Conservation (phyloP, 2,329 filamentous ascomycete species). For the Aspergillus arachidicola region DNA sequence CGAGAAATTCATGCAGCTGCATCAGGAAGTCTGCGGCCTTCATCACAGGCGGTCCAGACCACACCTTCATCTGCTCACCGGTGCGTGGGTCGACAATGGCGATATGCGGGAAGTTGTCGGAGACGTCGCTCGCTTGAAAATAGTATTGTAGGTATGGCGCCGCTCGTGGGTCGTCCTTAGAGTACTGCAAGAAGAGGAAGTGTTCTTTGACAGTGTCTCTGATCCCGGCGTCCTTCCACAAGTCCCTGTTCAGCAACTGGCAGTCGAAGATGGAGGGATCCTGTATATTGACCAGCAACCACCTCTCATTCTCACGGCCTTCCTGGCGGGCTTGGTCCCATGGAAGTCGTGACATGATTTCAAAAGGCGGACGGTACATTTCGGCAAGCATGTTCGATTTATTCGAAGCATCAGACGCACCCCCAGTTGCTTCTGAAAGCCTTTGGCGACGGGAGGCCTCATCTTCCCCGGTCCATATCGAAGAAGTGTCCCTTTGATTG, state of each 20-base stretch:
- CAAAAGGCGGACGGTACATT: conserved; percentile 88
- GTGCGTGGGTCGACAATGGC: conserved; percentile 94
- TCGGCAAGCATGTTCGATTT: conserved; percentile 83
- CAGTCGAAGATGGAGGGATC: conserved; percentile 93
- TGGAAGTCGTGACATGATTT: conserved; percentile 76
- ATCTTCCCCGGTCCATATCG: conserved; percentile 61
- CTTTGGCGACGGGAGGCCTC: conserved; percentile 53
- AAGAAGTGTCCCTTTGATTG: conserved; percentile 63
- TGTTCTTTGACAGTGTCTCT: conserved; percentile 82
- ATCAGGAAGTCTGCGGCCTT: conserved; percentile 79
- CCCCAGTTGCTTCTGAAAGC: conserved; percentile 65
- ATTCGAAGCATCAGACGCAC: conserved; percentile 64
- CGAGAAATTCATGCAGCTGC: conserved; percentile 93
- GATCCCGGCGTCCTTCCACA: conserved; percentile 87
- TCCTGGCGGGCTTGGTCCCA: conserved; percentile 84
- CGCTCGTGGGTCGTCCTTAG: conserved; percentile 78
- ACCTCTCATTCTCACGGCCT: conserved; percentile 87
- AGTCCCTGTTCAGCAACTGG: conserved; percentile 88
- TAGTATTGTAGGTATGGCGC: conserved; percentile 88
- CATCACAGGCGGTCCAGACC: conserved; percentile 83
- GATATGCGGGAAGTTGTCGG: conserved; percentile 93
- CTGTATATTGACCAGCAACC: conserved; percentile 94
- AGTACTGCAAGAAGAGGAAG: conserved; percentile 94
- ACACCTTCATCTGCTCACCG: conserved; percentile 94
- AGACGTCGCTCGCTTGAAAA: conserved; percentile 75